Percentiles rank a stretch among this genome's conserved stretches.
These are phyloP conservation scores for Debaryomycetaceae sp. DNA, from an alignment of 1,139 yeast species.

Conservation along the genomic window DNA sequence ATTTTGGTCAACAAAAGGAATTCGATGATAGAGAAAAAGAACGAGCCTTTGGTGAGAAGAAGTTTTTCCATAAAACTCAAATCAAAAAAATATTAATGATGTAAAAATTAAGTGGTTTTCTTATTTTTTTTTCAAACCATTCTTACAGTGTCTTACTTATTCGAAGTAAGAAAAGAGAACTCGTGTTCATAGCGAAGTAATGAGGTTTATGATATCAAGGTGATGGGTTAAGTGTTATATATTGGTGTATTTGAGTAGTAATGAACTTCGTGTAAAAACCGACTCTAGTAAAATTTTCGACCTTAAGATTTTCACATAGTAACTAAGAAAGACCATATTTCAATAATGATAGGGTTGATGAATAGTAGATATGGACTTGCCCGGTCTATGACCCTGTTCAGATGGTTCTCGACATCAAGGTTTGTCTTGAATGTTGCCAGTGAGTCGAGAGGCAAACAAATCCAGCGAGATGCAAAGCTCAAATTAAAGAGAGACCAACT, in stretches of 20 bases:
- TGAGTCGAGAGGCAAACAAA: conserved; percentile 6
- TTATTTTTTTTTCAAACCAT: no score
- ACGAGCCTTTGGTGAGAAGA: conserved; percentile 11
- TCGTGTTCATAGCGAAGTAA: neutral
- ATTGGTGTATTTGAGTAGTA: neutral
- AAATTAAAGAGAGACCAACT: conserved; percentile 31
- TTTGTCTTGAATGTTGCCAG: conserved; percentile 1
- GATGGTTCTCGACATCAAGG: conserved; percentile 3
- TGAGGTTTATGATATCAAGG: neutral
- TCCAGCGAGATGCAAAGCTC: conserved; percentile 15
- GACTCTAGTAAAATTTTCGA: neutral
- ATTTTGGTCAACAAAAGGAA: conserved; percentile 1
- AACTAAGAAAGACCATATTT: neutral
- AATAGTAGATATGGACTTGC: conserved; percentile 1
- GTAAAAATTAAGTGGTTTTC: neutral
- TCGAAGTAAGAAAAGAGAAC: neutral
- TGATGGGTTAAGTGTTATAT: neutral
- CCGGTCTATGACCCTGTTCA: conserved; percentile 1
- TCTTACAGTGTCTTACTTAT: no score
- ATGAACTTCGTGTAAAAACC: neutral
- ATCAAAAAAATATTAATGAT: conserved; percentile 9
- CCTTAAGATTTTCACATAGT: neutral
- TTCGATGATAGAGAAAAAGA: conserved; percentile 7
- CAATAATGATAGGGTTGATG: neutral
- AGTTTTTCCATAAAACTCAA: conserved; percentile 16